A percentile compares a stretch with the other conserved stretches of the same genome.
phyloP scores from a whole-genome alignment of 768 basidiomycete genomes.

The Lactarius vividus region DNA sequence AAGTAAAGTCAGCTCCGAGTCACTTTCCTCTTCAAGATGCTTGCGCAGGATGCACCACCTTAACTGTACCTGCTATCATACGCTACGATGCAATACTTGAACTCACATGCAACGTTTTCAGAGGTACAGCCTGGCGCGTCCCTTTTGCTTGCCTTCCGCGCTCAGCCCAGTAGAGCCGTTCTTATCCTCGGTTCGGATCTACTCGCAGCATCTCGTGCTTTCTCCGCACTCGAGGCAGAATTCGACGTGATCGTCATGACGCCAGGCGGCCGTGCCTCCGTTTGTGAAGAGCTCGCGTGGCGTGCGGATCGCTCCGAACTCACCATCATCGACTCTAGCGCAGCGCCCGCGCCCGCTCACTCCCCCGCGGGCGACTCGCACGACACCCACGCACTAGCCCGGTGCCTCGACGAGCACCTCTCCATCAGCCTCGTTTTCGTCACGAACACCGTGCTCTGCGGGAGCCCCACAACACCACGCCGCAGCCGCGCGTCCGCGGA shows the following conservation, averaged over 20 bases:
- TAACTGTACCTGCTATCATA: neutral
- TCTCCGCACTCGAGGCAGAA: slow-evolving; percentile 78
- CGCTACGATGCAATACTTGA: slow-evolving; percentile 1
- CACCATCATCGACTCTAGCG: slow-evolving; percentile 53
- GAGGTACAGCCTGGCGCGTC: slow-evolving; percentile 56
- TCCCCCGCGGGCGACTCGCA: slow-evolving; percentile 6
- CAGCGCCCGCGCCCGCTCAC: slow-evolving; percentile 38
- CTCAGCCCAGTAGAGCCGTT: slow-evolving; percentile 42
- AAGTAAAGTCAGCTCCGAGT: neutral
- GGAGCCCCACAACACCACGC: slow-evolving; percentile 33
- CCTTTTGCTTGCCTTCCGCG: slow-evolving; percentile 71
- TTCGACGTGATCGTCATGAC: slow-evolving; percentile 65
- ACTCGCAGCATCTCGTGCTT: slow-evolving; percentile 82
- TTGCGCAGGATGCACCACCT: neutral
- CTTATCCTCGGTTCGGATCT: slow-evolving; percentile 77
- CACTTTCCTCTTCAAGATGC: neutral
- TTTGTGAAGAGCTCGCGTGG: slow-evolving; percentile 75
- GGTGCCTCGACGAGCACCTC: slow-evolving; percentile 40
- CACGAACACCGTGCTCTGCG: slow-evolving; percentile 67
- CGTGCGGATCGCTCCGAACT: slow-evolving; percentile 56
- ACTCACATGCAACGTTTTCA: slow-evolving; percentile 27
- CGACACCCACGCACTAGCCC: slow-evolving; percentile 48
- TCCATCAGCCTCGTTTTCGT: slow-evolving; percentile 64
- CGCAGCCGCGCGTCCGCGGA: slow-evolving; percentile 54
- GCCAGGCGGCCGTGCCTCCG: slow-evolving; percentile 44